A percentile compares a stretch with the other conserved stretches of the same genome.
Conservation (phyloP, 495 filamentous ascomycete species). For the Penicillium bovifimosum region DNA sequence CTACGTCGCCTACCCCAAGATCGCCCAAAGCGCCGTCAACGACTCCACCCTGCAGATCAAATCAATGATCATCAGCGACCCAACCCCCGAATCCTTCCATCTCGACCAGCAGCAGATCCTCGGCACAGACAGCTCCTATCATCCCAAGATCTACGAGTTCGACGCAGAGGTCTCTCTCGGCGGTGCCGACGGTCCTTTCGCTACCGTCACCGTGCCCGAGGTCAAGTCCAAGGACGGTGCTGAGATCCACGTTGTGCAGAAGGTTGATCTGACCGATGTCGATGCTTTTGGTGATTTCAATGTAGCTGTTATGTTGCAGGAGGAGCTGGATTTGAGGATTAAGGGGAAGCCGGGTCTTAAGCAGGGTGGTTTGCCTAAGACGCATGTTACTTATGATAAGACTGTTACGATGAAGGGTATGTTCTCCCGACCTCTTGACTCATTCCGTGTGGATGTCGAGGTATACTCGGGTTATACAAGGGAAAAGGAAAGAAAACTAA, state of each 20-base stretch:
- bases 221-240: slow-evolving; percentile 52
- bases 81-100: slow-evolving; percentile 50
- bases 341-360: slow-evolving; percentile 52
- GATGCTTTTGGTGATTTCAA: slow-evolving; percentile 55
- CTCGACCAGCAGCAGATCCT: slow-evolving; percentile 49
- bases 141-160: slow-evolving; percentile 53
- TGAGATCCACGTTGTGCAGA: slow-evolving; percentile 48
- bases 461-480: too few relatives aligned
- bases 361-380: slow-evolving; percentile 43
- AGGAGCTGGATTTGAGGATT: slow-evolving; percentile 54
- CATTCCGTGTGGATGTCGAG: not conserved
- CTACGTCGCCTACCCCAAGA: slow-evolving; percentile 66
- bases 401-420: slow-evolving; percentile 52
- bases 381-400: slow-evolving; percentile 51
- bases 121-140: slow-evolving; percentile 41
- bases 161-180: slow-evolving; percentile 47
- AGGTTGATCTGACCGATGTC: slow-evolving; percentile 45
- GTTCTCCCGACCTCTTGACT: not conserved
- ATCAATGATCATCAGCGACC: slow-evolving; percentile 52
- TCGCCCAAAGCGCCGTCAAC: slow-evolving; percentile 64
- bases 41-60: slow-evolving; percentile 56
- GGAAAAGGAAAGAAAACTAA: too few relatives aligned
- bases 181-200: slow-evolving; percentile 48
- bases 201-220: slow-evolving; percentile 50
- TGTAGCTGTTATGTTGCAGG: slow-evolving; percentile 47